Evolutionary conservation across 108 stramenopile genomes (phyloP), one percentile per base, ranked within the genome.

Genomic region (Discostella pseudostelligera): DNA sequence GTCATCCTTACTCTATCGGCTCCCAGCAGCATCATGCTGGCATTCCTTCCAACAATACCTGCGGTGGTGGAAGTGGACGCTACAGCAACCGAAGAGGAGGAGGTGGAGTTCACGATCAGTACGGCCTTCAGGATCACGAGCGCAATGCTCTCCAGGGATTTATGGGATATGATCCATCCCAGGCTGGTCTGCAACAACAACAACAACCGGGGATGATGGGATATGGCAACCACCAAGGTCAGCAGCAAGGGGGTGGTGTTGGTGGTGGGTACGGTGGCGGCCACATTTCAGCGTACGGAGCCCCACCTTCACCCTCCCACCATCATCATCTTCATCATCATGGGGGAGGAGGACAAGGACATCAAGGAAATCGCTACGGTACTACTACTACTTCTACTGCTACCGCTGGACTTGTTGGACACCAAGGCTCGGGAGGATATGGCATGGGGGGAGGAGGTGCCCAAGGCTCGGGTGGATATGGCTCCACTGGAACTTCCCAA

Each of bases 191-290:
- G 24, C 50, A 51, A 20, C 50, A 51, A 14, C 25, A 51, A 9
- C 50, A 29, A 22, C 26, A 24, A 1, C 35, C 11, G 37, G 40
- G 37, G 57, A 39, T 39, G 57, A 16, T 12, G 37, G 57, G 59
- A 42, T 46, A 44, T 24, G 59, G 59, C 42, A 44, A 46, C 8
- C 44, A 46, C 8, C 44, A 28, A 26, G 59, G 59, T 26, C 59
- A 44, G 44, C 59, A 60, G 59, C 42, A 44, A 11, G 58, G 58
- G 14, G 58, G 39, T 12, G 37, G 39, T 16, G 40, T n/a, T 26
- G n/a, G 6, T 17, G 59, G 42, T 40, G 59, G n/a, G 26, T 20
- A 24, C 16, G 59, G 59, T 8, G 44, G 28, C 2, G 22, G 20
- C 43, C 44, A 29, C 14, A 25, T 40, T 37, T 13, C 29, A n/a